Conservation (phyloP, 2,329 filamentous ascomycete genomes). For the Calycina marina region DNA sequence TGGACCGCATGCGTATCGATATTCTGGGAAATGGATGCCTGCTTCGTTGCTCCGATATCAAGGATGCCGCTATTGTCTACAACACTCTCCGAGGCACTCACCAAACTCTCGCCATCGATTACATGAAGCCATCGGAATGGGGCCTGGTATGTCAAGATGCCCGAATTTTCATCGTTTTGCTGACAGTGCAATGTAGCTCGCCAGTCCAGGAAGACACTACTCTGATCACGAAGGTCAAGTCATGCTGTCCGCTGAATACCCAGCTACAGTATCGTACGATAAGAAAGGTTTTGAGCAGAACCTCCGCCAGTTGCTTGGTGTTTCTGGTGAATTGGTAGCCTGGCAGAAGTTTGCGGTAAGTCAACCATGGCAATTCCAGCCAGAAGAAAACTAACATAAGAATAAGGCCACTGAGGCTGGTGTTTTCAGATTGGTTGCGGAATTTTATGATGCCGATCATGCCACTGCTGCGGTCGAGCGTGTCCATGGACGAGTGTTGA, state of each 20-base stretch:
- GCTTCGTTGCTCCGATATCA: slow-evolving; percentile 1
- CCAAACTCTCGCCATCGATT: neutral
- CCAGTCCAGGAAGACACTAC: slow-evolving; percentile 4
- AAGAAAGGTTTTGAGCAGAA: slow-evolving; percentile 24
- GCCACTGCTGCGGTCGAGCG: slow-evolving; percentile 26
- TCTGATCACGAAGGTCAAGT: slow-evolving; percentile 41
- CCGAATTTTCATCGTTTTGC: too few species aligned
- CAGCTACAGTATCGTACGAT: slow-evolving; percentile 10
- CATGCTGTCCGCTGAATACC: slow-evolving; percentile 31
- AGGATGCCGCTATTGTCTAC: slow-evolving; percentile 19
- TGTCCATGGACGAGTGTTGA: neutral
- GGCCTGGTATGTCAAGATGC: neutral
- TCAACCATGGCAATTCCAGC: neutral
- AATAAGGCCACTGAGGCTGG: slow-evolving; percentile 19
- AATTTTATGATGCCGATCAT: slow-evolving; percentile 36
- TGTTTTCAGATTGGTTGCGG: slow-evolving; percentile 33
- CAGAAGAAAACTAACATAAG: neutral
- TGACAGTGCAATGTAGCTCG: neutral
- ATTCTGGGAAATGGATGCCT: too few species aligned
- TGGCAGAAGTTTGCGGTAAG: slow-evolving; percentile 27
- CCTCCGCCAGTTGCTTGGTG: slow-evolving; percentile 28
- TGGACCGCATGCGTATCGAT: too few species aligned
- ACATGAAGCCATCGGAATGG: neutral
- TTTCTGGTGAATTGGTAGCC: slow-evolving; percentile 37
- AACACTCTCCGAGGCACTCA: neutral